Evolutionary conservation across 2,329 filamentous ascomycete species (phyloP).

Genomic region (Diaporthe humulicola): DNA sequence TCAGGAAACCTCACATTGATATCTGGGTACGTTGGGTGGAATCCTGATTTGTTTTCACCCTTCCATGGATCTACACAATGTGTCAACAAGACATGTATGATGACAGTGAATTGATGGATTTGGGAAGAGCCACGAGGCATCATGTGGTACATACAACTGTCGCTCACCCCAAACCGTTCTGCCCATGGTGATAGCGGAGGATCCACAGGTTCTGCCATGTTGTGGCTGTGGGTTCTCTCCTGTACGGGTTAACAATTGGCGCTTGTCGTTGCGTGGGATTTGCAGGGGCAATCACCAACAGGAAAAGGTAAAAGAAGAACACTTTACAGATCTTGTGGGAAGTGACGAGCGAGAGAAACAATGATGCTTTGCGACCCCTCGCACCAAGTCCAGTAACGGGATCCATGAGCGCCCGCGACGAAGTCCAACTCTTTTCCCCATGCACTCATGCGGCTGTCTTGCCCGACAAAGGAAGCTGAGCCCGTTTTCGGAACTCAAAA

Average conservation of each 20-base stretch:
- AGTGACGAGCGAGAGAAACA: not conserved
- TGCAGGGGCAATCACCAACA: not conserved
- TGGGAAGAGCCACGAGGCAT: not conserved
- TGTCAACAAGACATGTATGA: not conserved
- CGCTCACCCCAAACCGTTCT: not conserved
- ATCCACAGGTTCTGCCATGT: not conserved
- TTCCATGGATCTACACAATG: constrained; percentile 3
- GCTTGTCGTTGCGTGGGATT: not conserved
- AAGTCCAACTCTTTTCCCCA: not conserved
- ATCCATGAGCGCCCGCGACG: too few relatives aligned
- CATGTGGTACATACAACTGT: not conserved
- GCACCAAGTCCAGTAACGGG: not conserved
- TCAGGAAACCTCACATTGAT: not conserved
- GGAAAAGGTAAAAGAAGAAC: not conserved
- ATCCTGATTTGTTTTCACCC: not conserved
- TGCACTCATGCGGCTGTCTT: not conserved
- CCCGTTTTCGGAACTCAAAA: constrained; percentile 4
- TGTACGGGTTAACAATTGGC: not conserved
- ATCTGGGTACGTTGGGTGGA: constrained; percentile 24
- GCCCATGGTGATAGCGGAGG: constrained; percentile 9
- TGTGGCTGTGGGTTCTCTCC: not conserved
- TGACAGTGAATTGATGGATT: not conserved
- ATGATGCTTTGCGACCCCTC: not conserved
- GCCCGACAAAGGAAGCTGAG: constrained; percentile 2
- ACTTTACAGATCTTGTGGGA: not conserved